Base-by-base conservation (phyloP, 208 protist species). In the Trichomonas vaginalis region DNA sequence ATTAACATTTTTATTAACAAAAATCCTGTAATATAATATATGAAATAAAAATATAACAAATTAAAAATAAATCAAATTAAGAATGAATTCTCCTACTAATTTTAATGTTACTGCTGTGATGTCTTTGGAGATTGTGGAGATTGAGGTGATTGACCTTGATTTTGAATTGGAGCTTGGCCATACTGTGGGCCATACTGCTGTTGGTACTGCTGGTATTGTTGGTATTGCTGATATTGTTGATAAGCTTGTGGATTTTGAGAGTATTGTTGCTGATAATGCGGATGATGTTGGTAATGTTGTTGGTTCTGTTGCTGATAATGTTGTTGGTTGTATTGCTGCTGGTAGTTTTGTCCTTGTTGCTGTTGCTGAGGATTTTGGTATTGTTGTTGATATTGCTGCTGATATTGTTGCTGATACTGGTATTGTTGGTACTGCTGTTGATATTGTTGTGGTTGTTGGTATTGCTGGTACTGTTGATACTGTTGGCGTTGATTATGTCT, bases 281-380 rank as follows among this genome's bases (percentile, higher is more conserved):
- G 95, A n/a, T 95, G 12, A 87, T 70, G 95, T 95, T 12, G 56
- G 1, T 95, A 95, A 87, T 95, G 95, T 95, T 95, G 46, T 95
- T 95, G 92, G 15, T 95, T 21, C 79, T 56, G 95, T 49, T 95
- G 95, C n/a, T 12, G 56, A 70, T 95, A 56, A 14, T 70, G 95
- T 49, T 95, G 47, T 95, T 95, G 4, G 2, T 95, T 12, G 2
- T 95, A 39, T 95, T 95, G 95, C 17, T 12, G n/a, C 15, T 70
- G 17, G 40, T 95, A 79, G 6, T 95, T 12, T 23, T 95, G 49
- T 49, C 87, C 23, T 3, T 95, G 51, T 95, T 95, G 56, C 27
- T 95, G 49, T 95, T 95, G 95, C 87, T 12, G 95, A 8, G 56
- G 37, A 70, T 95, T n/a, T 62, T 70, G 95, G 17, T 12, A 39